Percentiles rank a stretch among this genome's conserved stretches.
phyloP scores from a whole-genome alignment of 2,329 filamentous ascomycete species.

The Beauveria medogensis region DNA sequence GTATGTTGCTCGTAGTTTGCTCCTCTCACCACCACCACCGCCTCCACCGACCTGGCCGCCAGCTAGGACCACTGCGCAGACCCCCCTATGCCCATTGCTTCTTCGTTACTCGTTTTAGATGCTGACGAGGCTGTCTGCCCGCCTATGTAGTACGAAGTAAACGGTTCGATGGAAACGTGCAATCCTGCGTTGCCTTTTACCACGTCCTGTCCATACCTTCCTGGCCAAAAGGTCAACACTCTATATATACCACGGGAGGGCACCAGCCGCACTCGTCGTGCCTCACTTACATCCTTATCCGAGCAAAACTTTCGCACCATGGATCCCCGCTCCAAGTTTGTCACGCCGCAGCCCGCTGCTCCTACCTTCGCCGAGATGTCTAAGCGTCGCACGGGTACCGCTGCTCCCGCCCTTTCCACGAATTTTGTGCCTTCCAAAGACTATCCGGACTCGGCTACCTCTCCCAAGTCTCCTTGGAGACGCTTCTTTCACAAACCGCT shows the following conservation, averaged over 20 bases:
- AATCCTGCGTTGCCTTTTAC: constrained; percentile 67
- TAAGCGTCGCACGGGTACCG: constrained; percentile 24
- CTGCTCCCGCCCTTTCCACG: constrained; percentile 31
- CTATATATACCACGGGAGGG: constrained; percentile 71
- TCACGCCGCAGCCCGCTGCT: constrained; percentile 51
- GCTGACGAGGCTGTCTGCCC: constrained; percentile 4
- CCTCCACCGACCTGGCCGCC: background rate
- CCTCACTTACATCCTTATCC: constrained; percentile 54
- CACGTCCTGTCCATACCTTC: constrained; percentile 73
- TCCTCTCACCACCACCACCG: constrained; percentile 11
- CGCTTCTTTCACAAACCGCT: constrained; percentile 26
- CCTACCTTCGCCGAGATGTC: constrained; percentile 16
- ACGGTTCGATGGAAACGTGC: constrained; percentile 68
- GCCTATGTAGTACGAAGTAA: constrained; percentile 65
- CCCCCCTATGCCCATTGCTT: constrained; percentile 5
- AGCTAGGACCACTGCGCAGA: constrained; percentile 6
- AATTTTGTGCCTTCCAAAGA: constrained; percentile 28
- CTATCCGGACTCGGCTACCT: constrained; percentile 27
- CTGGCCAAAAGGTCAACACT: constrained; percentile 80
- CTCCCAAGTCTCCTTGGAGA: constrained; percentile 32
- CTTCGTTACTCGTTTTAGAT: background rate
- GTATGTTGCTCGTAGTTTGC: constrained; percentile 42
- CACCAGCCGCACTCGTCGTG: constrained; percentile 50
- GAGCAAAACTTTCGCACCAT: constrained; percentile 61
- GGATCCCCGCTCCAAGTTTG: constrained; percentile 69